These are phyloP conservation scores for Cordyceps cicadae DNA, from an alignment of 2,329 filamentous ascomycete genomes.

Conservation along the genomic window DNA sequence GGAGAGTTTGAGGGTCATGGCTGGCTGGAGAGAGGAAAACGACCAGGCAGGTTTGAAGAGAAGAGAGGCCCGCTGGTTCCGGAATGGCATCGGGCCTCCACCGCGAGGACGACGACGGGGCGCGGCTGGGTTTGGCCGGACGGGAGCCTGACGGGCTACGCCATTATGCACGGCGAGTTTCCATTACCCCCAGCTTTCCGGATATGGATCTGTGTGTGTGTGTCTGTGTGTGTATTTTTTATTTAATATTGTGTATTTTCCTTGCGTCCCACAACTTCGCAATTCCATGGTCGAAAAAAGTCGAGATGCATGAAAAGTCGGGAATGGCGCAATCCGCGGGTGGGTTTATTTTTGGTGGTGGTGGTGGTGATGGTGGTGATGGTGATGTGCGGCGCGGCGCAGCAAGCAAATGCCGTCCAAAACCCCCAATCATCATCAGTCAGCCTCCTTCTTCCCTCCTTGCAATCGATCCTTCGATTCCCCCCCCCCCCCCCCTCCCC, in stretches of 20 bases:
- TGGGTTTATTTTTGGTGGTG: too few relatives aligned
- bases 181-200: constrained; percentile 4
- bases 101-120: neutral
- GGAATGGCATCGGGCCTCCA: constrained; percentile 9
- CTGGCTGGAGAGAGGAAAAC: too few relatives aligned
- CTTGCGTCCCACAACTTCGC: neutral
- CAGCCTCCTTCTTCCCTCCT: neutral
- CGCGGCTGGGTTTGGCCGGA: neutral
- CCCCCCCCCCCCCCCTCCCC: neutral
- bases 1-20: neutral
- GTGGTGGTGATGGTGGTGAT: neutral
- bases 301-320: neutral
- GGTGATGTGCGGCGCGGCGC: neutral
- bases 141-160: neutral
- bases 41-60: neutral
- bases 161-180: constrained; percentile 4
- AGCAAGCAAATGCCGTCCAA: neutral
- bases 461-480: too few relatives aligned
- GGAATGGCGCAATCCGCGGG: constrained; percentile 1
- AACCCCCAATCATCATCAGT: too few relatives aligned
- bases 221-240: neutral
- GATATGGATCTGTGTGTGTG: neutral
- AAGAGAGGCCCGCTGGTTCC: neutral
- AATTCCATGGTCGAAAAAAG: neutral
- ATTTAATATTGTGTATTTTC: neutral